Evolutionary conservation across 192 early-diverging fungal species (phyloP).

Genomic region (Entomortierella chlamydospora): DNA sequence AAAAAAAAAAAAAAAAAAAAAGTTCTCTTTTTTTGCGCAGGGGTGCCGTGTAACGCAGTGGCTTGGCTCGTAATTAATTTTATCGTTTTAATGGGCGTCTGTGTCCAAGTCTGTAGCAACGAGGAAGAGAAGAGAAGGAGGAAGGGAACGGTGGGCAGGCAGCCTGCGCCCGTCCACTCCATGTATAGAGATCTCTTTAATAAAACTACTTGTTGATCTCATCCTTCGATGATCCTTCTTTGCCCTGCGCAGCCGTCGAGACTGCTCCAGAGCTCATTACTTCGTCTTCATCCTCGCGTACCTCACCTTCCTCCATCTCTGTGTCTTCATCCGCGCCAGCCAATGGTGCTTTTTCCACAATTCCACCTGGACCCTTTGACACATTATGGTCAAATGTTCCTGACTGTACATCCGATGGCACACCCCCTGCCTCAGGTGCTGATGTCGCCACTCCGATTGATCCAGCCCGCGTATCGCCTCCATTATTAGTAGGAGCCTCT

Average conservation of each 20-base stretch:
- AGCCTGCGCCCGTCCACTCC: too few relatives aligned
- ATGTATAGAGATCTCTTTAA: neutral
- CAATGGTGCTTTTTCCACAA: neutral
- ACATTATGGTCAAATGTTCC: neutral
- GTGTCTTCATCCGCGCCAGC: slow-evolving; percentile 24
- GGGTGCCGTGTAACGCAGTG: too few relatives aligned
- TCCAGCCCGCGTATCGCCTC: neutral
- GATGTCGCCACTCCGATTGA: neutral
- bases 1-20: slow-evolving; percentile 8
- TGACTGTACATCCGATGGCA: neutral
- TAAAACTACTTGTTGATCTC: slow-evolving; percentile 1
- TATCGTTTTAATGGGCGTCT: too few relatives aligned
- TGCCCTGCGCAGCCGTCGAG: neutral
- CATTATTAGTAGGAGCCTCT: neutral
- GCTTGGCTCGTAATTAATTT: too few relatives aligned
- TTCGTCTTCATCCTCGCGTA: slow-evolving; percentile 47
- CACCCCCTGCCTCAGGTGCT: neutral
- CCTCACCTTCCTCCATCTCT: slow-evolving; percentile 54
- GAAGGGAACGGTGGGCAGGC: too few relatives aligned
- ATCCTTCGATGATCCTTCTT: neutral
- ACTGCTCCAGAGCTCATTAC: slow-evolving; percentile 50
- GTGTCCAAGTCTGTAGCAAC: too few relatives aligned
- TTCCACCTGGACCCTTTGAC: neutral
- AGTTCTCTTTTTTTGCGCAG: neutral
- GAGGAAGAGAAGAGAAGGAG: too few relatives aligned